phyloP scores from a whole-genome alignment of 2,329 filamentous ascomycete genomes.

The Cladorrhinum sp. region DNA sequence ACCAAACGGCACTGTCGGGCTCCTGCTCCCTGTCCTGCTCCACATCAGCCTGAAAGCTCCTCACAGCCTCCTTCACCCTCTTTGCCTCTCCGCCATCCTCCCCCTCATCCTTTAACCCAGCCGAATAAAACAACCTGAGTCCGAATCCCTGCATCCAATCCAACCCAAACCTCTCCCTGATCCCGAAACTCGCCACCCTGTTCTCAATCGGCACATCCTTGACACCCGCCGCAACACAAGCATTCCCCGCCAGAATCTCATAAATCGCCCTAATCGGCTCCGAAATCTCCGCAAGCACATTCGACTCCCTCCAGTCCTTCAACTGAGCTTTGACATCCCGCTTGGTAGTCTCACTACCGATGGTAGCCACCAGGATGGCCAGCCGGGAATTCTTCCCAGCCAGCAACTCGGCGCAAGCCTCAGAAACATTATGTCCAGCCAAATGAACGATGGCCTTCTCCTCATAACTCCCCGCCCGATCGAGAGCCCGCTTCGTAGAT shows the following conservation, averaged over 20 bases:
- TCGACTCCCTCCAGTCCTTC: slow-evolving; percentile 76
- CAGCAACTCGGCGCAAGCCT: slow-evolving; percentile 78
- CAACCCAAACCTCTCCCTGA: slow-evolving; percentile 78
- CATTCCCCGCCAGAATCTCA: slow-evolving; percentile 82
- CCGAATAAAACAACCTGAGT: slow-evolving; percentile 85
- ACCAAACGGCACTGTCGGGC: slow-evolving; percentile 64
- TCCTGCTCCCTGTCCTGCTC: slow-evolving; percentile 68
- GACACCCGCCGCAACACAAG: slow-evolving; percentile 77
- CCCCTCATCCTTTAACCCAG: slow-evolving; percentile 57
- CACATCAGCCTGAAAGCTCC: slow-evolving; percentile 71
- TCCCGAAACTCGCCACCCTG: slow-evolving; percentile 72
- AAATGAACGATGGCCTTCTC: slow-evolving; percentile 82
- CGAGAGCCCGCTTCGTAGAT: slow-evolving; percentile 51
- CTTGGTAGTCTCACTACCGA: slow-evolving; percentile 67
- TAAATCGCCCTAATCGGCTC: slow-evolving; percentile 84
- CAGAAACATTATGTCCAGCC: slow-evolving; percentile 72
- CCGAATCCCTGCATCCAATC: slow-evolving; percentile 95
- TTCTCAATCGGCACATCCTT: slow-evolving; percentile 73
- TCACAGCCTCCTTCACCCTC: slow-evolving; percentile 52
- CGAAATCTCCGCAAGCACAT: slow-evolving; percentile 82
- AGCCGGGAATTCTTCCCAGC: slow-evolving; percentile 76
- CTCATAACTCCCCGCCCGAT: slow-evolving; percentile 63
- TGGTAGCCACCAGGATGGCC: slow-evolving; percentile 78
- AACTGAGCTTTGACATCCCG: slow-evolving; percentile 76
- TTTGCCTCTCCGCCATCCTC: slow-evolving; percentile 44